Conservation (phyloP, 2,329 filamentous ascomycete genomes). For the Fusarium heterosporum region DNA sequence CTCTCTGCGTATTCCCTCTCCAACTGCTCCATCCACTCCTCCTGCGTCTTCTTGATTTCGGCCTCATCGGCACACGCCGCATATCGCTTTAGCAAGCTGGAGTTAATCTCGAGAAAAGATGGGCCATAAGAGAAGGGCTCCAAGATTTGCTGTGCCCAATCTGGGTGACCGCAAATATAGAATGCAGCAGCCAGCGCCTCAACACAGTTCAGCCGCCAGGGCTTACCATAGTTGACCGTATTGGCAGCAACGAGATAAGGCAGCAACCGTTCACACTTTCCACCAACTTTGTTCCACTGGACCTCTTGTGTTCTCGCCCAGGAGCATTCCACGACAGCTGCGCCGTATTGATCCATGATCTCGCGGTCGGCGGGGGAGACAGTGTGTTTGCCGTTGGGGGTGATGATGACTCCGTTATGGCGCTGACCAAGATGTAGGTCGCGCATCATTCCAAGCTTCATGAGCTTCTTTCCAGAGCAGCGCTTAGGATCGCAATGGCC, state of each 20-base stretch:
- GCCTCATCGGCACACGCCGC: constrained; percentile 85
- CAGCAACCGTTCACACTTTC: constrained; percentile 89
- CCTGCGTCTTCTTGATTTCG: constrained; percentile 84
- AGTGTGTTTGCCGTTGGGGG: constrained; percentile 89
- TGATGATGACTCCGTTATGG: constrained; percentile 91
- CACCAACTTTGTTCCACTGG: constrained; percentile 90
- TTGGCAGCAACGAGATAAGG: constrained; percentile 98
- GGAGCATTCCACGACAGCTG: constrained; percentile 95
- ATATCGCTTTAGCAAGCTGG: constrained; percentile 83
- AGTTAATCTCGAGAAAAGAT: constrained; percentile 92
- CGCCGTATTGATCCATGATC: constrained; percentile 87
- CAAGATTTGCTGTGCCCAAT: constrained; percentile 89
- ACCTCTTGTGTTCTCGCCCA: constrained; percentile 95
- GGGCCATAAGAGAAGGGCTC: constrained; percentile 88
- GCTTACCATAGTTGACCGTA: constrained; percentile 95
- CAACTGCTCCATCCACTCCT: constrained; percentile 88
- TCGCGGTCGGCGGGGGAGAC: constrained; percentile 85
- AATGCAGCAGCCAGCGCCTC: constrained; percentile 95
- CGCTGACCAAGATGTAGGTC: constrained; percentile 92
- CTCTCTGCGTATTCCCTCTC: constrained; percentile 90
- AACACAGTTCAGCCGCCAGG: constrained; percentile 94
- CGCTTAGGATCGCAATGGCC: constrained; percentile 97
- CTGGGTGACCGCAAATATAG: constrained; percentile 88
- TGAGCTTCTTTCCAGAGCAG: constrained; percentile 94
- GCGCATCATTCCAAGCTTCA: constrained; percentile 92